These are phyloP conservation scores for Purpureocillium takamizusanense DNA, from an alignment of 2,329 filamentous ascomycete genomes.

Conservation along the genomic window DNA sequence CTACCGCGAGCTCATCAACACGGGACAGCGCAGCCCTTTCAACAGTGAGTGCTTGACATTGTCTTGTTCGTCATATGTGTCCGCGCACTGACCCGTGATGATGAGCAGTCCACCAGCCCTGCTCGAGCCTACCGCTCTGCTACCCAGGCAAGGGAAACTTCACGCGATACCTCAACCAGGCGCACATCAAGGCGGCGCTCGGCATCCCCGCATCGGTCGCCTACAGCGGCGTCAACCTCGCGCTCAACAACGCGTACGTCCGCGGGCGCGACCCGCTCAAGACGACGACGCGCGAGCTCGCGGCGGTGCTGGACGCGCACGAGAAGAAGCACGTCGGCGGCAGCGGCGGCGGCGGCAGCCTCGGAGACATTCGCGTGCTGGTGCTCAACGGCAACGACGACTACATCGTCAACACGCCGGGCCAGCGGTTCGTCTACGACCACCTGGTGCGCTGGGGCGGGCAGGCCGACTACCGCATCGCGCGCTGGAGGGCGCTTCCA, in stretches of 20 bases:
- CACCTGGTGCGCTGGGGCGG: slow-evolving; percentile 29
- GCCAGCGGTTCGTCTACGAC: slow-evolving; percentile 24
- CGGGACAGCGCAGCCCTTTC: too few relatives aligned
- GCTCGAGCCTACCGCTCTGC: too few relatives aligned
- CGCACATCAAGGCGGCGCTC: slow-evolving; percentile 2
- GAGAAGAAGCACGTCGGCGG: not conserved
- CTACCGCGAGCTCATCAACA: too few relatives aligned
- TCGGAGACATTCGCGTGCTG: slow-evolving; percentile 1
- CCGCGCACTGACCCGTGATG: too few relatives aligned
- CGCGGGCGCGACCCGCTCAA: not conserved
- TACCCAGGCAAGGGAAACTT: slow-evolving; percentile 15
- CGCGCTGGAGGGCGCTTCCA: slow-evolving; percentile 9
- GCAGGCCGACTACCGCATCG: slow-evolving; percentile 27
- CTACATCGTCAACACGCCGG: slow-evolving; percentile 11
- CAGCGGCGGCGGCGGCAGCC: too few relatives aligned
- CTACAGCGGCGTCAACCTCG: not conserved
- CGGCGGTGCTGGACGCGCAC: slow-evolving; percentile 2
- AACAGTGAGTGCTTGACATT: too few relatives aligned
- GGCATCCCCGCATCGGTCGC: not conserved
- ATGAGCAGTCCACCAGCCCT: too few relatives aligned
- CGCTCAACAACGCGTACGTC: too few relatives aligned
- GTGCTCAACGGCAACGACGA: slow-evolving; percentile 8
- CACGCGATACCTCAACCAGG: slow-evolving; percentile 10
- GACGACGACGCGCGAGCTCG: slow-evolving; percentile 1
- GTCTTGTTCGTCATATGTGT: too few relatives aligned